Evolutionary conservation across 2,329 filamentous ascomycete genomes (phyloP).

Genomic region (Aspergillus sp.): DNA sequence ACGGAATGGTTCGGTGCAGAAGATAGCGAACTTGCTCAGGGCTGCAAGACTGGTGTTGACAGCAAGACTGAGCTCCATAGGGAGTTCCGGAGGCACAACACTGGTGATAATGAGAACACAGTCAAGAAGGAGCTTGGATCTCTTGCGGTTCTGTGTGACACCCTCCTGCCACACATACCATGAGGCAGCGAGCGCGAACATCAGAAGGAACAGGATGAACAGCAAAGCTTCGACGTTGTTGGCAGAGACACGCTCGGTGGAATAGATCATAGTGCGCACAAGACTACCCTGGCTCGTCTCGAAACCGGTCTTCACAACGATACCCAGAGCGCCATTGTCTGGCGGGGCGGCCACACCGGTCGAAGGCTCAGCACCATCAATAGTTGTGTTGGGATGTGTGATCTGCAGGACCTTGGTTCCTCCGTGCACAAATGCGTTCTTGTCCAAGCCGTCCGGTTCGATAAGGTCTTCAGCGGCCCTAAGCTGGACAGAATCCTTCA

Average conservation of each 20-base stretch:
- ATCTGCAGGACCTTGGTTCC: slow-evolving; percentile 97
- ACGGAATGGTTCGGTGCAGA: slow-evolving; percentile 97
- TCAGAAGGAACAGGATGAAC: slow-evolving; percentile 92
- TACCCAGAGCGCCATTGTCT: slow-evolving; percentile 87
- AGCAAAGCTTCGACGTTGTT: slow-evolving; percentile 95
- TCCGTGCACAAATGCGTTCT: slow-evolving; percentile 93
- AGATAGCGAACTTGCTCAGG: slow-evolving; percentile 91
- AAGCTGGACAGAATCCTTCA: slow-evolving; percentile 93
- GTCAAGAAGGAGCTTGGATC: slow-evolving; percentile 93
- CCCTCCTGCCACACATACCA: slow-evolving; percentile 99
- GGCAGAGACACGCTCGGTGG: slow-evolving; percentile 96
- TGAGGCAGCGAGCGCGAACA: slow-evolving; percentile 94
- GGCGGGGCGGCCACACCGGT: slow-evolving; percentile 77
- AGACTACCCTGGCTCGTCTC: slow-evolving; percentile 97
- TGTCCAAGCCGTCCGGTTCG: slow-evolving; percentile 88
- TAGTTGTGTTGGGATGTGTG: slow-evolving; percentile 73
- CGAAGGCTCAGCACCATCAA: slow-evolving; percentile 57
- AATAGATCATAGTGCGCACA: slow-evolving; percentile 99
- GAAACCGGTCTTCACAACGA: slow-evolving; percentile 96
- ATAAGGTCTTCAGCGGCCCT: slow-evolving; percentile 75
- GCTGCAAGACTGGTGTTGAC: slow-evolving; percentile 97
- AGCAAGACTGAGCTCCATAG: slow-evolving; percentile 95
- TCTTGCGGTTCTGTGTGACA: slow-evolving; percentile 88
- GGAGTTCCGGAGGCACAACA: slow-evolving; percentile 95
- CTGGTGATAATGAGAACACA: slow-evolving; percentile 97